A percentile compares a stretch with the other conserved stretches of the same genome.
phyloP scores from a whole-genome alignment of 2,329 filamentous ascomycete genomes.

The Aspergillus sp. region DNA sequence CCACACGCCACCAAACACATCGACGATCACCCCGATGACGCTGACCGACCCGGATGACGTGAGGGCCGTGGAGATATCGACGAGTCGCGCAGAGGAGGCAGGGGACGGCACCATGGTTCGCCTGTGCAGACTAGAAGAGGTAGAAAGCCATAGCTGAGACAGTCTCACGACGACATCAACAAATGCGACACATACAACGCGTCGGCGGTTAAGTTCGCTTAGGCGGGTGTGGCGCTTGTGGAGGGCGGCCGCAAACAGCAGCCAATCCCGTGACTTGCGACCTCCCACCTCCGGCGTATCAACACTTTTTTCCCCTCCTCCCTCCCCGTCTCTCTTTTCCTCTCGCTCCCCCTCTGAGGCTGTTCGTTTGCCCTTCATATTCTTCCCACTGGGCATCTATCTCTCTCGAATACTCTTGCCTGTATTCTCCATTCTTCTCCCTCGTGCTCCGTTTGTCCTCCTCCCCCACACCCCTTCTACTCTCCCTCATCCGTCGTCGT shows the following conservation, averaged over 20 bases:
- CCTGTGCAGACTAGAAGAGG: not conserved
- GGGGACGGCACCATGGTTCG: not conserved
- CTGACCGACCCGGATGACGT: constrained; percentile 43
- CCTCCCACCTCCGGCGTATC: constrained; percentile 20
- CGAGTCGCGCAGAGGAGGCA: constrained; percentile 33
- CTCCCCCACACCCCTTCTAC: constrained; percentile 18
- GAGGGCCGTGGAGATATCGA: constrained; percentile 47
- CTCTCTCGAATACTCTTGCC: constrained; percentile 6
- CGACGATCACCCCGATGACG: constrained; percentile 69
- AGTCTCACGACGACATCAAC: no score
- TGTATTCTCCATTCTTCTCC: constrained; percentile 8
- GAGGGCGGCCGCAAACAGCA: constrained; percentile 19
- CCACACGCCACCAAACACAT: constrained; percentile 53
- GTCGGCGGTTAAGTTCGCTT: constrained; percentile 23
- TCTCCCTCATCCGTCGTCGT: constrained; percentile 21
- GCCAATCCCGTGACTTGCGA: constrained; percentile 19
- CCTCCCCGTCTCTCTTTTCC: constrained; percentile 6
- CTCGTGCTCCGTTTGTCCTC: not conserved
- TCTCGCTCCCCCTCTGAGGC: constrained; percentile 8
- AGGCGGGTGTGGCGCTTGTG: constrained; percentile 22
- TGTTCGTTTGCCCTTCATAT: constrained; percentile 16
- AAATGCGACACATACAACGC: not conserved
- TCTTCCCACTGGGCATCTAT: not conserved
- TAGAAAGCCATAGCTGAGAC: no score
- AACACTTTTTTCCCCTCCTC: constrained; percentile 24